These are phyloP conservation scores for Magnaporthiopsis rhizophila DNA, from an alignment of 2,329 filamentous ascomycete species.

Conservation along the genomic window DNA sequence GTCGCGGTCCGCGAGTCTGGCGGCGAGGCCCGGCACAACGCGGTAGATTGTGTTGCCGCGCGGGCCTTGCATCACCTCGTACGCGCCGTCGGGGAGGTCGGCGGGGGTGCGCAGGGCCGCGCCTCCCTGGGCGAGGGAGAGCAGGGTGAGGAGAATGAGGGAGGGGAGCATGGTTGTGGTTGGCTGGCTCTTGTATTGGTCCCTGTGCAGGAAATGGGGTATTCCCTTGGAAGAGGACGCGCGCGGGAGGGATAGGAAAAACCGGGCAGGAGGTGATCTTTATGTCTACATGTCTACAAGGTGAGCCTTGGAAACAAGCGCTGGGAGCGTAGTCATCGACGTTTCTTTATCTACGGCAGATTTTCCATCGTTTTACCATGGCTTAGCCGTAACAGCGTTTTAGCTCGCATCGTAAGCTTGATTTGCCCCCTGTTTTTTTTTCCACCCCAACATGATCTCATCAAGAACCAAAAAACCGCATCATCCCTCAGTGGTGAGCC, in stretches of 20 bases:
- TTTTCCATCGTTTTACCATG: neutral
- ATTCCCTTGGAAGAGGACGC: no score
- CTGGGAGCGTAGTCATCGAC: neutral
- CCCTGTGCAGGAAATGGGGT: no score
- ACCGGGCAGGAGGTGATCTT: no score
- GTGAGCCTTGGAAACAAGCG: neutral
- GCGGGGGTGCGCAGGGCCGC: neutral
- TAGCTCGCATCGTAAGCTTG: no score
- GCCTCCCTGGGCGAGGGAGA: neutral
- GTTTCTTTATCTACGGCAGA: fast-evolving
- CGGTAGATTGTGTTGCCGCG: neutral
- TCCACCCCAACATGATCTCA: neutral
- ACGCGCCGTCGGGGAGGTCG: neutral
- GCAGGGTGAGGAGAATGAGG: neutral
- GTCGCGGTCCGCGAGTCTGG: no score
- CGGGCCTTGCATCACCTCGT: neutral
- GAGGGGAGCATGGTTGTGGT: no score
- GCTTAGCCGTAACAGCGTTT: no score
- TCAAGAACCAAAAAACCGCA: neutral
- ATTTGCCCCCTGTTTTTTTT: no score
- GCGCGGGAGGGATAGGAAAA: no score
- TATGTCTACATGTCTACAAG: no score
- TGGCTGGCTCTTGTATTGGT: no score
- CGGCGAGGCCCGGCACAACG: neutral
- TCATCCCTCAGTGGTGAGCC: neutral